Base-by-base conservation (phyloP, 139 green algal genomes). In the Mychonastes homosphaera region DNA sequence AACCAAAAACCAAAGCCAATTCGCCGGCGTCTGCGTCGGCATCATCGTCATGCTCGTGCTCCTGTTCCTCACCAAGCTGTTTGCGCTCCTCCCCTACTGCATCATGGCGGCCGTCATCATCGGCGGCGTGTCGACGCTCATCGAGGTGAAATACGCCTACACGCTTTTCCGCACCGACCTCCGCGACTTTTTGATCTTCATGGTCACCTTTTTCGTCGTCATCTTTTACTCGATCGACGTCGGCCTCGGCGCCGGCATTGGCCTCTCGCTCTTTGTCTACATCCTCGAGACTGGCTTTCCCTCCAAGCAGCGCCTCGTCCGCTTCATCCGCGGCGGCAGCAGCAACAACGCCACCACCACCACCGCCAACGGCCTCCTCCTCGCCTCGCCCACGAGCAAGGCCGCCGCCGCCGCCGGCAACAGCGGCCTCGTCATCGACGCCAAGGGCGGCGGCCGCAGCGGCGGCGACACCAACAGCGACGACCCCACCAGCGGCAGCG, bases 51-150 rank as follows among this genome's bases (percentile, higher is more conserved):
- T 81, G 50, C 56, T 84, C 27, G 62, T 76, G 12, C 70, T 89
- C 35, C 64, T 86, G 38, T 71, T 72, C 47, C 49, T 85, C 29
- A 85, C 80, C 4, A 72, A 73, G 2, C 56, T 87, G 0, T 82
- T 87, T 58, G 65, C 51, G 12, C 62, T 74, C 54, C 77, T 87
- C 64, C 67, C 64, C 23, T 62, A 77, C 35, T 81, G 79, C 56
- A 74, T 71, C 2, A 62, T 80, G 30, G 79, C 61, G 2, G 79
- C 79, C 34, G 77, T 87, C 55, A 75, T 84, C 46, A 76, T 87
- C 38, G 52, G 54, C 2, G 67, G 62, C 21, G 70, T 85, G 27
- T 48, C 73, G 21, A 55, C 71, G 15, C 67, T 87, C 38, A 65
- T 87, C 15, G 69, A 80, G 56, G 58, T 64, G 30, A 47, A 44